Evolutionary conservation across 225 moss, liverwort and hornwort genomes (phyloP).

Genomic region (Thuidium tamariscinum): DNA sequence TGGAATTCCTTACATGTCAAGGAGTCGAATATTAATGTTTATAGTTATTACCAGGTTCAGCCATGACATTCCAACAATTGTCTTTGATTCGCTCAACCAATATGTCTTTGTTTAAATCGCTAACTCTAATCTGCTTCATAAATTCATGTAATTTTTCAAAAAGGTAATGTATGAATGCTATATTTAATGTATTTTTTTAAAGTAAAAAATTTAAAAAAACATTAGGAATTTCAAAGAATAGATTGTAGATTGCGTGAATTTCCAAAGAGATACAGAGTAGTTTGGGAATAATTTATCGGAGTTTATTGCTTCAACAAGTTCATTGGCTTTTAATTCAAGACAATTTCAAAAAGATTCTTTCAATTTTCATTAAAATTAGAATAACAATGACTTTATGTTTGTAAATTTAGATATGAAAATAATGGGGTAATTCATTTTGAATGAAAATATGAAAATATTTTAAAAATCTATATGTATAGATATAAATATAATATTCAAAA

Average conservation of each 20-base stretch:
- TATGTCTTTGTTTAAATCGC: conserved; percentile 64
- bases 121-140: conserved; percentile 23
- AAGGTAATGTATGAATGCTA: neutral
- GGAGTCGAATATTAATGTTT: too few species aligned
- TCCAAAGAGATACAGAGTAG: neutral
- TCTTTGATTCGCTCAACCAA: conserved; percentile 42
- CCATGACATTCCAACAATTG: conserved; percentile 61
- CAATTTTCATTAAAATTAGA: neutral
- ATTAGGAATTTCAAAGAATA: neutral
- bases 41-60: conserved; percentile 29
- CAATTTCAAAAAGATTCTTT: fast-evolving
- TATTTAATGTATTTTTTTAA: neutral
- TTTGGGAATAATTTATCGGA: neutral
- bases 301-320: neutral
- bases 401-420: neutral
- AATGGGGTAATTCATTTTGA: neutral
- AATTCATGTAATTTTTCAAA: neutral
- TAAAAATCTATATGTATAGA: neutral
- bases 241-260: neutral
- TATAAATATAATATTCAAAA: too few species aligned
- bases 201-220: neutral
- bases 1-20: fast-evolving
- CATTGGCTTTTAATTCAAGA: neutral
- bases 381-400: neutral
- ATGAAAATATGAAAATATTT: neutral